Evolutionary conservation across 2,329 filamentous ascomycete species (phyloP).

Genomic region (Diaporthe humulicola): DNA sequence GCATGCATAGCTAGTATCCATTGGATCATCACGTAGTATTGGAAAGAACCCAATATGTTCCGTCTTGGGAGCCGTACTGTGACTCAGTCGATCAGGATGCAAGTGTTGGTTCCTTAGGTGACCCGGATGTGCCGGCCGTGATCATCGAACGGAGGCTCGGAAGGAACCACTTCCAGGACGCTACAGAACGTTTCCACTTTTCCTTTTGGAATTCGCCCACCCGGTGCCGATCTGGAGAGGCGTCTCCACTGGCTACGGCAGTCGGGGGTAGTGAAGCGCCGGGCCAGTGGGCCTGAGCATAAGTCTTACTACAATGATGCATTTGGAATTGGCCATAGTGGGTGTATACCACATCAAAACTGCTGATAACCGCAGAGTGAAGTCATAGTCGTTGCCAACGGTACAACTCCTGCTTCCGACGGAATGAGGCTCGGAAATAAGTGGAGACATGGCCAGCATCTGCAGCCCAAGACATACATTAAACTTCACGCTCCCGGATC

Average conservation of each 20-base stretch:
- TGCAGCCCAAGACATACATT: background rate
- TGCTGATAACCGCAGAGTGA: constrained; percentile 14
- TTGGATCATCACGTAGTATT: background rate
- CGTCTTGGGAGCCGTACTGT: background rate
- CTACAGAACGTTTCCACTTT: background rate
- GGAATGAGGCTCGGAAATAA: background rate
- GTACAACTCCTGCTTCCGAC: constrained; percentile 11
- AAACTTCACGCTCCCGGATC: background rate
- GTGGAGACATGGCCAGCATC: background rate
- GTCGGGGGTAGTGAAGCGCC: constrained; percentile 1
- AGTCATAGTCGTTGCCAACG: background rate
- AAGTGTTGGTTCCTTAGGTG: background rate
- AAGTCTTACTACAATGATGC: constrained; percentile 4
- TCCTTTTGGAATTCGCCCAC: background rate
- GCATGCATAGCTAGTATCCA: background rate
- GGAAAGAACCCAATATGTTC: background rate
- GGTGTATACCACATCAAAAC: background rate
- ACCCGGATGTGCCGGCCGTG: background rate
- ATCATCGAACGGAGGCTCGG: background rate
- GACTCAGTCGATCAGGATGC: background rate
- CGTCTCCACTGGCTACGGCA: background rate
- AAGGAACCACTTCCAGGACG: background rate
- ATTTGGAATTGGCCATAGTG: background rate
- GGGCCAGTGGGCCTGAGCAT: constrained; percentile 6
- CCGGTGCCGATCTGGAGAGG: background rate